Percentiles rank a stretch among this genome's conserved stretches.
Evolutionary conservation across 441 rosid species (phyloP).

Genomic region (Mallotus repandus): DNA sequence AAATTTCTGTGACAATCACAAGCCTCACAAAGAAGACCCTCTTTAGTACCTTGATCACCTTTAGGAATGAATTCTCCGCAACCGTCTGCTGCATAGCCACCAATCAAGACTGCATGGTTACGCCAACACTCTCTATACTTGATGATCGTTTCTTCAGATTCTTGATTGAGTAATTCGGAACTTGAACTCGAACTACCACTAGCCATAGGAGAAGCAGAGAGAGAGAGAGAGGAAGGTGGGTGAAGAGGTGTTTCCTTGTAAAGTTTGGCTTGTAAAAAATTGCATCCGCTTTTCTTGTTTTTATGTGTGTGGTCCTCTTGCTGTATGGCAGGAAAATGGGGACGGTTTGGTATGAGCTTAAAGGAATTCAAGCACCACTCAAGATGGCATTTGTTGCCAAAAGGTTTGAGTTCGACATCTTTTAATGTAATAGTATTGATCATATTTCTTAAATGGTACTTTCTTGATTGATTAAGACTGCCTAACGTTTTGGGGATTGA

Average conservation of each 20-base stretch:
- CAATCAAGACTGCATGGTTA: constrained; percentile 9
- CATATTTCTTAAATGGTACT: background rate
- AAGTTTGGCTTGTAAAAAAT: background rate
- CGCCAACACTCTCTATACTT: constrained; percentile 14
- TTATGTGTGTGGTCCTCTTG: background rate
- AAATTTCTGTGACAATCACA: constrained; percentile 19
- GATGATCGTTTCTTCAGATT: background rate
- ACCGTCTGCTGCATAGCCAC: constrained; percentile 19
- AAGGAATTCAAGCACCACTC: background rate
- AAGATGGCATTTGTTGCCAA: background rate
- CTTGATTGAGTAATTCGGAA: background rate
- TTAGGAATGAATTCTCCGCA: constrained; percentile 20
- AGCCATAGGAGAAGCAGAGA: background rate
- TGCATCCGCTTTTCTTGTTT: background rate
- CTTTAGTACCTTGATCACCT: constrained; percentile 14
- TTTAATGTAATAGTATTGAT: background rate
- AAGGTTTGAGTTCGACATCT: background rate
- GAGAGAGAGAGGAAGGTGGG: background rate
- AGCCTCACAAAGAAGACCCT: constrained; percentile 13
- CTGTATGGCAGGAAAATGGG: background rate
- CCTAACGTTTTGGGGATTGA: background rate
- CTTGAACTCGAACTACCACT: background rate
- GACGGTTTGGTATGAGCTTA: background rate
- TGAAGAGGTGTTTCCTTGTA: background rate
- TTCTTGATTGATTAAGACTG: background rate